These are phyloP conservation scores for Baorangia bicolor DNA, from an alignment of 768 basidiomycete genomes.

Conservation along the genomic window DNA sequence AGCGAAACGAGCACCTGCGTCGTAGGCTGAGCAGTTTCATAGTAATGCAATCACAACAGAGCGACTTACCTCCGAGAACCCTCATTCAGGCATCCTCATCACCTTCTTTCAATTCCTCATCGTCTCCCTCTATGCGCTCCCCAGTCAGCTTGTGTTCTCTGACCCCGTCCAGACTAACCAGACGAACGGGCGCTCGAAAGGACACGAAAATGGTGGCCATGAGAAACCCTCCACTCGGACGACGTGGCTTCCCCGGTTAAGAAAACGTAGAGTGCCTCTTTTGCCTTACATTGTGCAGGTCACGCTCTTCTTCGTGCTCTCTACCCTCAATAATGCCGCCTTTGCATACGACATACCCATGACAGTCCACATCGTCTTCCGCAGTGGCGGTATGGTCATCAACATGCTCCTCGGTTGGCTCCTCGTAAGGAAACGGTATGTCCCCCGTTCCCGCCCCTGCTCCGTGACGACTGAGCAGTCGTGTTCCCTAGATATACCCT, in stretches of 20 bases:
- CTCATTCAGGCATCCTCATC: conserved; percentile 75
- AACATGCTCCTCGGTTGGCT: conserved; percentile 81
- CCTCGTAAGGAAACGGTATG: conserved; percentile 61
- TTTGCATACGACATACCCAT: conserved; percentile 87
- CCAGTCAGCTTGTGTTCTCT: conserved; percentile 48
- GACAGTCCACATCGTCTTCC: conserved; percentile 91
- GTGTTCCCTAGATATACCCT: conserved; percentile 52
- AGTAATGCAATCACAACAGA: conserved; percentile 82
- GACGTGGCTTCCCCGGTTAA: conserved; percentile 46
- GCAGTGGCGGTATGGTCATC: conserved; percentile 82
- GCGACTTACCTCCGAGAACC: conserved; percentile 64
- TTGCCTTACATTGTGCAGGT: conserved; percentile 77
- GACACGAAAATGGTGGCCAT: not conserved
- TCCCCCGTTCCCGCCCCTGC: conserved; percentile 8
- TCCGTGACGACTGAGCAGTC: conserved; percentile 2
- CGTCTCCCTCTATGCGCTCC: conserved; percentile 73
- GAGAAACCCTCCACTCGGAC: not conserved
- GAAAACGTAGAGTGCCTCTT: conserved; percentile 67
- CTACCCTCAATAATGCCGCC: conserved; percentile 86
- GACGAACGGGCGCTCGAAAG: not conserved
- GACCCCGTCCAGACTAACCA: not conserved
- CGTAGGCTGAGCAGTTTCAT: not conserved
- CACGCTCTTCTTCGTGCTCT: conserved; percentile 73
- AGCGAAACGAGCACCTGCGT: not conserved
- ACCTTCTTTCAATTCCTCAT: conserved; percentile 85